Evolutionary conservation across 2,329 filamentous ascomycete genomes (phyloP).

Genomic region (Colletotrichum melonis): DNA sequence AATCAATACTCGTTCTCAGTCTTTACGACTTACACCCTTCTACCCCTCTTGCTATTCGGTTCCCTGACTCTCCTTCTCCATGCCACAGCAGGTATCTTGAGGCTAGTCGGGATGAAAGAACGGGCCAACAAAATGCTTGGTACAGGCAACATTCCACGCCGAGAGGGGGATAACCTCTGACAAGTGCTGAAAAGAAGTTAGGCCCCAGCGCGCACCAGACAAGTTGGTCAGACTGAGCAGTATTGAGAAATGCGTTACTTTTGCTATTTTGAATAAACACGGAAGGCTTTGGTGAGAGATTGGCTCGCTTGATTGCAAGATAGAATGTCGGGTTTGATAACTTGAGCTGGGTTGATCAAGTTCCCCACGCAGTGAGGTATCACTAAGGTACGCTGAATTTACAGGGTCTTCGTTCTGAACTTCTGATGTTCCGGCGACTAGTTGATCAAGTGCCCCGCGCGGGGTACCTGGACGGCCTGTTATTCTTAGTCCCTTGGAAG

Average conservation of each 20-base stretch:
- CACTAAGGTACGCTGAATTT: too few species aligned
- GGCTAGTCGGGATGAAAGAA: slow-evolving; percentile 14
- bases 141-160: slow-evolving; percentile 19
- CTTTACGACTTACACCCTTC: slow-evolving; percentile 48
- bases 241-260: too few species aligned
- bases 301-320: background rate
- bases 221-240: too few species aligned
- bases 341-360: too few species aligned
- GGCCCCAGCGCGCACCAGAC: too few species aligned
- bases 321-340: too few species aligned
- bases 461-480: slow-evolving; percentile 18
- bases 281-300: background rate
- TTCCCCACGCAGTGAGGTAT: too few species aligned
- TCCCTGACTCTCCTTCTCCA: slow-evolving; percentile 48
- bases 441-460: slow-evolving; percentile 30
- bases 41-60: slow-evolving; percentile 50
- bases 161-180: slow-evolving; percentile 17
- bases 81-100: slow-evolving; percentile 34
- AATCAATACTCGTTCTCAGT: slow-evolving; percentile 42
- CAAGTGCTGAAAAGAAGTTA: background rate
- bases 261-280: too few species aligned
- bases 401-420: background rate
- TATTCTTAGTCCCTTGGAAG: background rate
- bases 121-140: slow-evolving; percentile 17
- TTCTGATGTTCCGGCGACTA: background rate